Evolutionary conservation across 2,329 filamentous ascomycete species (phyloP), one percentile per base, ranked within the genome.

Genomic region (Xylaria sp.): DNA sequence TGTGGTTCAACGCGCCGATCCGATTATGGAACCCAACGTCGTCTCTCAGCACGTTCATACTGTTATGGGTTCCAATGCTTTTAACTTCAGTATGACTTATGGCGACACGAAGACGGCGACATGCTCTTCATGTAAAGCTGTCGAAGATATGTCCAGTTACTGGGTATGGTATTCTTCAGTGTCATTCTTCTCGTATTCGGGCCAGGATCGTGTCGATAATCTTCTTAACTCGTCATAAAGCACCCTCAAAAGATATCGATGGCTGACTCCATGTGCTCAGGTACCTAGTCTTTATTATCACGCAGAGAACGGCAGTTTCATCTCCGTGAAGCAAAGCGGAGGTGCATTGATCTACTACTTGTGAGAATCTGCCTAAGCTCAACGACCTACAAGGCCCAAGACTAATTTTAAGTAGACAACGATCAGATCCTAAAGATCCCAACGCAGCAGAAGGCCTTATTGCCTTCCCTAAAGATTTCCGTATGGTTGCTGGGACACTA

Each of bases 71-170:
- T 89, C 88, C 23, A 88, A 86, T 70, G 87, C 83, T 8, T 91
- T 91, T 75, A 81, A 83, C 46, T 83, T 86, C 67, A 79, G 77
- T 32, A 86, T 88, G 82, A 80, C 80, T 63, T 89, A 85, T 73
- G 80, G 82, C 9, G 79, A 83, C 41, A 85, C 86, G n/a, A 80
- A 82, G 64, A 76, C 77, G 28, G 85, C 87, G 1, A 83, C 83
- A 12, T 92, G 90, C 77, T 90, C 90, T 1, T 89, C 90, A 4
- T 92, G 90, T 77, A 83, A 83, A 39, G 88, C 90, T 63, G 82
- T 83, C 32, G 80, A 87, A 69, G 90, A 92, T 76, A 80, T 86
- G 65, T 90, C 86, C 63, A 90, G 88, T 74, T 92, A 93, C 80
- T 92, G 90, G 90, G 87, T 87, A n/a, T 89, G 90, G 0, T 82